Evolutionary conservation across 306 rosid species (phyloP).

Genomic region (Vigna mungo): DNA sequence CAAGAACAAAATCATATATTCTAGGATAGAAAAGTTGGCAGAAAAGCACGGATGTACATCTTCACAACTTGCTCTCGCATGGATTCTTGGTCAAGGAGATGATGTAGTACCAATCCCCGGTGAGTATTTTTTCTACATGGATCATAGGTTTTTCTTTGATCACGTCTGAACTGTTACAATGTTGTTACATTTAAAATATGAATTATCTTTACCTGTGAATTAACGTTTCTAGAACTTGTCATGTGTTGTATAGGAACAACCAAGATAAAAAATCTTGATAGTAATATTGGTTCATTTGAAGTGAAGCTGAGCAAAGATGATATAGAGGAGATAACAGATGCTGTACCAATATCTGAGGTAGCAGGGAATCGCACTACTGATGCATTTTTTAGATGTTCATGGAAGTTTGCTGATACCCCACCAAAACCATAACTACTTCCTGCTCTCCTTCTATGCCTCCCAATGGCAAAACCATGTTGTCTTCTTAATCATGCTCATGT

Average conservation of each 20-base stretch:
- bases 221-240: conserved; percentile 18
- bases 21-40: conserved; percentile 56
- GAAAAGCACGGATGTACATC: conserved; percentile 59
- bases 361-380: conserved; percentile 54
- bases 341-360: conserved; percentile 50
- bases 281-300: conserved; percentile 52
- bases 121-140: conserved; percentile 38
- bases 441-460: not conserved
- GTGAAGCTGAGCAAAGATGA: conserved; percentile 61
- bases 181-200: not conserved
- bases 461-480: not conserved
- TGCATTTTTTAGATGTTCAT: conserved; percentile 50
- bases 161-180: no score
- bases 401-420: conserved; percentile 71
- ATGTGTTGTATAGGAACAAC: conserved; percentile 63
- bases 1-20: conserved; percentile 62
- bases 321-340: conserved; percentile 58
- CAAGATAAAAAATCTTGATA: conserved; percentile 64
- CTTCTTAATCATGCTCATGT: not conserved
- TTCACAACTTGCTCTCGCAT: conserved; percentile 73
- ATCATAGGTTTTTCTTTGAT: no score
- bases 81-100: conserved; percentile 72
- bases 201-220: not conserved
- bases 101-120: conserved; percentile 79
- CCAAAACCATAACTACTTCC: conserved; percentile 32